Conservation (phyloP, 257 asterid species). For the Henckelia pumila region DNA sequence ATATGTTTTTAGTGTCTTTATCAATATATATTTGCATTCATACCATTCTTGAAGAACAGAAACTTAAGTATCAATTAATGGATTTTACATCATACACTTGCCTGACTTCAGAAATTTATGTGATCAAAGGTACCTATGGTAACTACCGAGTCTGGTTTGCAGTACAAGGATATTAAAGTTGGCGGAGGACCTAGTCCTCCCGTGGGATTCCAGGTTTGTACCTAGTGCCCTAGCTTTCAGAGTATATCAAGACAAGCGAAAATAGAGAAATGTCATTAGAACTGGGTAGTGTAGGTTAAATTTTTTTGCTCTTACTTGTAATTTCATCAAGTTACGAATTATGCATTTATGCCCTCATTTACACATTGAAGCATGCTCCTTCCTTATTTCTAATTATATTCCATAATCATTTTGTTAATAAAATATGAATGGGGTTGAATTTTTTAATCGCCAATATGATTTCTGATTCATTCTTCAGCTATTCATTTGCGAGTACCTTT, state of each 20-base stretch:
- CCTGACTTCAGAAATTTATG: conserved; percentile 22
- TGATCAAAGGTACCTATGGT: conserved; percentile 69
- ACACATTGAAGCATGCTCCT: not conserved
- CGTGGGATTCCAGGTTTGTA: conserved; percentile 86
- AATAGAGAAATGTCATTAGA: not conserved
- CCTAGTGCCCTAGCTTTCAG: not conserved
- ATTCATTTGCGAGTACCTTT: not conserved
- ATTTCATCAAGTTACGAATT: not conserved
- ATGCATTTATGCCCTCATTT: not conserved
- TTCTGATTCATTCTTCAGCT: not conserved
- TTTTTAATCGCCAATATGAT: not conserved
- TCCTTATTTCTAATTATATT: not conserved
- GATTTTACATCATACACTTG: not conserved
- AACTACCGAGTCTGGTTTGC: conserved; percentile 90
- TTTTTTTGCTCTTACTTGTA: not conserved
- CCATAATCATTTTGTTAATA: not conserved
- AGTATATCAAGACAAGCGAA: not conserved
- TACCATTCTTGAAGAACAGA: not conserved
- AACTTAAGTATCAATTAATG: not conserved
- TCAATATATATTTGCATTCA: no score
- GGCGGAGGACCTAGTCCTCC: conserved; percentile 96
- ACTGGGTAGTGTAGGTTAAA: not conserved
- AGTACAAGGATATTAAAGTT: conserved; percentile 87
- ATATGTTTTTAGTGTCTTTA: no score
- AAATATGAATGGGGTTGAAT: not conserved